phyloP scores from a whole-genome alignment of 495 filamentous ascomycete genomes.

The Hyaloscypha variabilis region DNA sequence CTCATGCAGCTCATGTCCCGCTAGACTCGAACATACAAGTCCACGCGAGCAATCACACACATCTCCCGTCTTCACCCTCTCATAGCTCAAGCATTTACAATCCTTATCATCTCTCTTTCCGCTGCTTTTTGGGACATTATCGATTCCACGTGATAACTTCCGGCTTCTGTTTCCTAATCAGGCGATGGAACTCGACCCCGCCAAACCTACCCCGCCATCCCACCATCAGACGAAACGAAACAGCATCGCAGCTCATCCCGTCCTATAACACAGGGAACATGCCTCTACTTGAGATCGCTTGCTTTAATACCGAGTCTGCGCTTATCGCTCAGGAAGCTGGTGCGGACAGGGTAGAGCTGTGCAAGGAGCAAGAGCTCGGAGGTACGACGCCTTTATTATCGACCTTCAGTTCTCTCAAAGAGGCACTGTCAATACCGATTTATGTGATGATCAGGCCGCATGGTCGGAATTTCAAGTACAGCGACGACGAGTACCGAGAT shows the following conservation, averaged over 20 bases:
- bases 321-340: slow-evolving; percentile 41
- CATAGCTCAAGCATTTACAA: not conserved
- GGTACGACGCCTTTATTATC: slow-evolving; percentile 25
- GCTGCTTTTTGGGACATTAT: not conserved
- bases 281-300: slow-evolving; percentile 50
- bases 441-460: slow-evolving; percentile 55
- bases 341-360: slow-evolving; percentile 54
- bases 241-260: not conserved
- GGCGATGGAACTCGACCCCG: slow-evolving; percentile 7
- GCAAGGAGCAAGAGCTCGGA: slow-evolving; percentile 16
- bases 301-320: slow-evolving; percentile 48
- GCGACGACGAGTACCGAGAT: slow-evolving; percentile 36
- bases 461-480: slow-evolving; percentile 44
- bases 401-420: slow-evolving; percentile 26
- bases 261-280: not conserved
- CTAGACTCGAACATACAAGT: slow-evolving; percentile 21
- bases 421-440: slow-evolving; percentile 41
- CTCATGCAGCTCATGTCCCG: slow-evolving; percentile 1
- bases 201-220: not conserved
- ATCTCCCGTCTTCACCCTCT: not conserved
- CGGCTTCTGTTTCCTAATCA: slow-evolving; percentile 12
- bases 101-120: not conserved
- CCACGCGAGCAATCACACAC: slow-evolving; percentile 15
- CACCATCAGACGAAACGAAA: not conserved
- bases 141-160: not conserved